These are phyloP conservation scores for Xenosphaeropsis pyriputrescens DNA, from an alignment of 2,329 filamentous ascomycete species.

Conservation along the genomic window DNA sequence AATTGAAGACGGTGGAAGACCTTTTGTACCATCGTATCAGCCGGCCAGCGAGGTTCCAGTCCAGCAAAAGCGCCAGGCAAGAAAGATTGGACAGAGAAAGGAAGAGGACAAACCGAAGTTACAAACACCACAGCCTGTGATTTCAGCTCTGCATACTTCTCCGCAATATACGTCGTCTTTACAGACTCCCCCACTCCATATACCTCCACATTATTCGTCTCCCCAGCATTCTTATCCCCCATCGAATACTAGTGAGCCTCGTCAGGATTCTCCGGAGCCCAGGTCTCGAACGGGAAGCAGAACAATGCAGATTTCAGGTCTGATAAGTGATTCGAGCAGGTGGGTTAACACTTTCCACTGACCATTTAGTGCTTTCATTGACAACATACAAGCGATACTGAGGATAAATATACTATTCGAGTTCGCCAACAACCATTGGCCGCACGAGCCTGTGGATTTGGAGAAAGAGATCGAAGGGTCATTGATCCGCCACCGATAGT, in stretches of 20 bases:
- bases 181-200: not conserved
- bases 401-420: constrained; percentile 20
- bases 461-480: constrained; percentile 66
- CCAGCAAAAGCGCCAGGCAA: not conserved
- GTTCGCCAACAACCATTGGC: constrained; percentile 69
- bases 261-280: not conserved
- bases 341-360: not conserved
- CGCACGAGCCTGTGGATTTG: constrained; percentile 69
- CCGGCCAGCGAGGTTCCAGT: not conserved
- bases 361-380: not conserved
- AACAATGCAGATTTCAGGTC: not conserved
- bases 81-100: not conserved
- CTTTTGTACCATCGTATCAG: too few relatives aligned
- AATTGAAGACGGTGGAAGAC: too few relatives aligned
- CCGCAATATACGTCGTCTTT: too few relatives aligned
- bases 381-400: not conserved
- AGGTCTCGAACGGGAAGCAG: too few relatives aligned
- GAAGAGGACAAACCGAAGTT: not conserved
- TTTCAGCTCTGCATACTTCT: too few relatives aligned
- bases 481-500: constrained; percentile 78
- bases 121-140: not conserved
- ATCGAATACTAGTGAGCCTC: not conserved
- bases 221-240: not conserved
- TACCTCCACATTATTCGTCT: not conserved
- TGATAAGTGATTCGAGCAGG: not conserved